phyloP scores from a whole-genome alignment of 345 rosid species.

The Leavenworthia alabamica region DNA sequence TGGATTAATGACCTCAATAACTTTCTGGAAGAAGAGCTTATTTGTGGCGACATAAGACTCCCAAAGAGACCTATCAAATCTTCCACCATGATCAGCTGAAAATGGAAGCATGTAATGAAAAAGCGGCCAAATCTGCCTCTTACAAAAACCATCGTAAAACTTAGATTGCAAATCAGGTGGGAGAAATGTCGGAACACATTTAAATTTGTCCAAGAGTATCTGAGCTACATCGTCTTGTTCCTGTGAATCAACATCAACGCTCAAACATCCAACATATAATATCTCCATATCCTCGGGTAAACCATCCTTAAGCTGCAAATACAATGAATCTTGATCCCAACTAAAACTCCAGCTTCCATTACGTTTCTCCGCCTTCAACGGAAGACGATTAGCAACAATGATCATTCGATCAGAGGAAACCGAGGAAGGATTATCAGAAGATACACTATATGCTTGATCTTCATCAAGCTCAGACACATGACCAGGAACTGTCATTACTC shows the following conservation, averaged over 20 bases:
- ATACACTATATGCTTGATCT: conserved; percentile 33
- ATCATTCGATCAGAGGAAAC: too few relatives aligned
- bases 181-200: conserved; percentile 34
- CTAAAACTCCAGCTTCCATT: conserved; percentile 33
- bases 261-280: conserved; percentile 33
- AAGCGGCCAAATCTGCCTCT: conserved; percentile 36
- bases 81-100: conserved; percentile 36
- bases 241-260: conserved; percentile 27
- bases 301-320: conserved; percentile 34
- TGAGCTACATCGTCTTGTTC: conserved; percentile 39
- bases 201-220: conserved; percentile 31
- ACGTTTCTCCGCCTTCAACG: conserved; percentile 31
- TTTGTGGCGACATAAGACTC: conserved; percentile 34
- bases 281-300: conserved; percentile 41
- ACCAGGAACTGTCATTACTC: conserved; percentile 36
- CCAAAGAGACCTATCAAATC: conserved; percentile 40
- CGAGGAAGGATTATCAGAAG: conserved; percentile 34
- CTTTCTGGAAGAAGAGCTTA: conserved; percentile 35
- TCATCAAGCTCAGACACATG: conserved; percentile 34
- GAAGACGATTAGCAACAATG: too few relatives aligned
- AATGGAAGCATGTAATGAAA: conserved; percentile 37
- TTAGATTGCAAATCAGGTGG: conserved; percentile 32
- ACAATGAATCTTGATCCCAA: conserved; percentile 35
- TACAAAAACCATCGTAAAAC: conserved; percentile 34
- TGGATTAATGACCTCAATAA: conserved; percentile 32